Conservation (phyloP, 176 grass and related monocot genomes). For the Poa pratensis region DNA sequence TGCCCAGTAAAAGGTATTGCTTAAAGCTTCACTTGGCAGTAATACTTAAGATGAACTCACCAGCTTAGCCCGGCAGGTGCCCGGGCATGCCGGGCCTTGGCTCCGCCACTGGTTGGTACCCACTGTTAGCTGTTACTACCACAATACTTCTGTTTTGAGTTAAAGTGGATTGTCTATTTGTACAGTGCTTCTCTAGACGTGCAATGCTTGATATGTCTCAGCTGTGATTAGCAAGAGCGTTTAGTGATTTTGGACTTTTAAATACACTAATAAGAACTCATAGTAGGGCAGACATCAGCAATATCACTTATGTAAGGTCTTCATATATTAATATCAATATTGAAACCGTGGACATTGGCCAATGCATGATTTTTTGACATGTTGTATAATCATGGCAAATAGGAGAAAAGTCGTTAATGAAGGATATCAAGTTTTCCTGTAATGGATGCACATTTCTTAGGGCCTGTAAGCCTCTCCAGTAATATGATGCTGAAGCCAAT, state of each 20-base stretch:
- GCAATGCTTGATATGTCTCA: constrained; percentile 3
- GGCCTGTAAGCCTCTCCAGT: background rate
- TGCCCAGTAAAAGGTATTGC: too few relatives aligned
- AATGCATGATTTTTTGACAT: constrained; percentile 21
- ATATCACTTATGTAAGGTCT: constrained; percentile 20
- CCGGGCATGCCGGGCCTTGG: too few relatives aligned
- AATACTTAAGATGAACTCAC: too few relatives aligned
- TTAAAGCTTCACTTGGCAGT: too few relatives aligned
- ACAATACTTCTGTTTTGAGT: background rate
- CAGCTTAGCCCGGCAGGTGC: too few relatives aligned
- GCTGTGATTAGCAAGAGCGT: constrained; percentile 8
- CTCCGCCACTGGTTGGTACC: background rate
- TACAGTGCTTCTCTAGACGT: constrained; percentile 2
- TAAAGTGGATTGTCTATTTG: constrained; percentile 10
- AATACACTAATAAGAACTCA: constrained; percentile 3
- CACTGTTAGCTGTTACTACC: background rate
- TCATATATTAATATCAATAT: constrained; percentile 14
- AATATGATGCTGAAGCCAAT: constrained; percentile 2
- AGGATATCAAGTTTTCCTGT: constrained; percentile 33
- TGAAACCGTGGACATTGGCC: constrained; percentile 10
- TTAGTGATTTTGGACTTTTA: constrained; percentile 27
- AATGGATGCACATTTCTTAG: constrained; percentile 36
- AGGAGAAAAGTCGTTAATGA: background rate
- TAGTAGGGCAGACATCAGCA: background rate
- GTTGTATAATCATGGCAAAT: constrained; percentile 4